Evolutionary conservation across 768 basidiomycete species (phyloP), one percentile per base, ranked within the genome.

Genomic region (Xerocomus potaroensis): DNA sequence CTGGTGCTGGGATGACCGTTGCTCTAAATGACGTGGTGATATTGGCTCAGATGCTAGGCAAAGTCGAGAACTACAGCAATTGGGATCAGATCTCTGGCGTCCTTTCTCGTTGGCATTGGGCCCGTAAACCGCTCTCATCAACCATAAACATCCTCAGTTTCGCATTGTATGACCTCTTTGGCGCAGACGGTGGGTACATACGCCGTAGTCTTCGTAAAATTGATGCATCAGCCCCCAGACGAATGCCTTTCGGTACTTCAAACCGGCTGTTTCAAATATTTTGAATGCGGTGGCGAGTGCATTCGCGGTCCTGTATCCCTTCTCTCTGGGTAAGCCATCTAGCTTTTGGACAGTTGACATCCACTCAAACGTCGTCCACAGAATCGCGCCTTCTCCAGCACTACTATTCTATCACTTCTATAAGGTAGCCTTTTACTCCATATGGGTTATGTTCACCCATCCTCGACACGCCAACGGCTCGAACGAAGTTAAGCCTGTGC

Each of bases 1-100:
- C 96, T 0, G 96, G 96, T 5, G 92, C 93, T 10, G 96, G 96
- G 5, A 99, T 99, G 96, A 94, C 93, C 0, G 95, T 97, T 31
- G 93, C 92, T 2, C 72, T 98, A 38, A 77, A 82, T 59, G 96
- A 98, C 55, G 86, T 87, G 5, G 84, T 91, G 12, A 54, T 88
- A 26, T 74, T 98, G 12, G 67, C 81, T 27, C 69, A 79, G 14
- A 69, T 90, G 48, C 71, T 96, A 1, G 69, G 68, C 1, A 54
- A 72, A 21, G 65, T 84, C 30, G 55, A 60, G 19, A 59, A 68
- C 49, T 64, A 69, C 33, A 58, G 63, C 8, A 70, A 84, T 55
- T 84, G 81, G 81, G 62, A 67, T 10, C 64, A 70, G 31, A 58
- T 89, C 16, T 69, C 73, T 23, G 62, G 59, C 8, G 59, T 78